These are phyloP conservation scores for Picochlorum sp. DNA, from an alignment of 139 green algal species.

Conservation along the genomic window DNA sequence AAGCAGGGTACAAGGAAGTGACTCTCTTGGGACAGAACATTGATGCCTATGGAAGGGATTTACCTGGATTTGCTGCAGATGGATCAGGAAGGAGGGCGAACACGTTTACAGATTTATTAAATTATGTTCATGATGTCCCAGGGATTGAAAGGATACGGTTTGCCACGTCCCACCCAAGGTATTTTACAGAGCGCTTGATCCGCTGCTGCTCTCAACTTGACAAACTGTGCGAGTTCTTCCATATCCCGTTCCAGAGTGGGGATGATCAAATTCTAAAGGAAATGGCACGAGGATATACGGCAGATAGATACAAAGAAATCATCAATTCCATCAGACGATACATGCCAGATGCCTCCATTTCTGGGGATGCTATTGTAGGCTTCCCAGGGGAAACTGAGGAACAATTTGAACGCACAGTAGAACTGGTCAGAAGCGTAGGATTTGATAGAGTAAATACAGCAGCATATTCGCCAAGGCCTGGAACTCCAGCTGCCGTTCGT, in stretches of 20 bases:
- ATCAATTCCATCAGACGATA: constrained; percentile 86
- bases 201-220: constrained; percentile 80
- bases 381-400: constrained; percentile 96
- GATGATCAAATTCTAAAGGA: constrained; percentile 86
- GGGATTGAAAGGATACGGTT: constrained; percentile 94
- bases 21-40: constrained; percentile 97
- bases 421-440: constrained; percentile 71
- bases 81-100: constrained; percentile 65
- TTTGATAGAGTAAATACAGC: constrained; percentile 97
- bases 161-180: constrained; percentile 86
- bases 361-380: constrained; percentile 91
- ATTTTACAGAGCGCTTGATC: constrained; percentile 84
- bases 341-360: constrained; percentile 91
- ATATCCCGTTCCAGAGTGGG: constrained; percentile 93
- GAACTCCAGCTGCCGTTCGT: constrained; percentile 82
- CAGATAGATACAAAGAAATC: constrained; percentile 78
- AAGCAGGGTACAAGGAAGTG: constrained; percentile 93
- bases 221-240: constrained; percentile 97
- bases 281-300: constrained; percentile 87
- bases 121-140: constrained; percentile 74
- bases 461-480: constrained; percentile 74
- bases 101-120: constrained; percentile 93
- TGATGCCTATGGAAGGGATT: constrained; percentile 89
- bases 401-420: constrained; percentile 80
- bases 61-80: constrained; percentile 74